Conservation (phyloP, 164 flowering plant genomes). For the Buxus sempervirens region DNA sequence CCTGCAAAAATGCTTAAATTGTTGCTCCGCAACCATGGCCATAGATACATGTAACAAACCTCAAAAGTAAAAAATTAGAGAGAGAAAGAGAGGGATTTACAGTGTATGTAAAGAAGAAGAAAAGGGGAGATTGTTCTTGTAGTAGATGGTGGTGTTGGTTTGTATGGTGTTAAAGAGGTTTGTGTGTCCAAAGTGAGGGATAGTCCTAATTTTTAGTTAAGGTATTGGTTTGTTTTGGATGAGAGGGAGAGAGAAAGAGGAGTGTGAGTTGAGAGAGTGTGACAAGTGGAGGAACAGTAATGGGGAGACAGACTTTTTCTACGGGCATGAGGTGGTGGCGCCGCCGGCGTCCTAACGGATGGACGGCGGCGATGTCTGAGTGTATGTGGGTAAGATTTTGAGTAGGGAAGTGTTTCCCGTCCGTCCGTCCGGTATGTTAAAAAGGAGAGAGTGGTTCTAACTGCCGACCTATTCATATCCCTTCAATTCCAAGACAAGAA, state of each 20-base stretch:
- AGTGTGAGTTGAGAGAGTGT: conserved; percentile 25
- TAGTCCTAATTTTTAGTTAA: conserved; percentile 48
- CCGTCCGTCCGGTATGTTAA: conserved; percentile 15
- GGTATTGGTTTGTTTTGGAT: conserved; percentile 30
- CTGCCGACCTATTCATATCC: conserved; percentile 53
- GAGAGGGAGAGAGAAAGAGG: conserved; percentile 20
- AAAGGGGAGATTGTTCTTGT: conserved; percentile 17
- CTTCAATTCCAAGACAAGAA: conserved; percentile 76
- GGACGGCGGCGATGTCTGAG: conserved; percentile 22
- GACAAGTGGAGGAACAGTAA: conserved; percentile 55
- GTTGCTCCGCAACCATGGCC: conserved; percentile 41
- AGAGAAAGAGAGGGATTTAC: conserved; percentile 4
- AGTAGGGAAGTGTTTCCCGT: conserved; percentile 23
- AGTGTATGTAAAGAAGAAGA: conserved; percentile 6
- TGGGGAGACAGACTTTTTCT: conserved; percentile 51
- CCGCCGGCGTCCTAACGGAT: conserved; percentile 30
- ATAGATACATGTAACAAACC: conserved; percentile 12
- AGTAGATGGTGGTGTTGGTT: conserved; percentile 19
- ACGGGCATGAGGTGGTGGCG: conserved; percentile 27
- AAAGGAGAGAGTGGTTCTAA: conserved; percentile 27
- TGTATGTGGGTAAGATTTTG: conserved; percentile 8
- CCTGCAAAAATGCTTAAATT: conserved; percentile 68
- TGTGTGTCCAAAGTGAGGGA: conserved; percentile 11
- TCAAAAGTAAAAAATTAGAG: not conserved
- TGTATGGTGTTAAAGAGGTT: conserved; percentile 29